These are phyloP conservation scores for Centella asiatica DNA, from an alignment of 129 eudicot species.

Conservation along the genomic window DNA sequence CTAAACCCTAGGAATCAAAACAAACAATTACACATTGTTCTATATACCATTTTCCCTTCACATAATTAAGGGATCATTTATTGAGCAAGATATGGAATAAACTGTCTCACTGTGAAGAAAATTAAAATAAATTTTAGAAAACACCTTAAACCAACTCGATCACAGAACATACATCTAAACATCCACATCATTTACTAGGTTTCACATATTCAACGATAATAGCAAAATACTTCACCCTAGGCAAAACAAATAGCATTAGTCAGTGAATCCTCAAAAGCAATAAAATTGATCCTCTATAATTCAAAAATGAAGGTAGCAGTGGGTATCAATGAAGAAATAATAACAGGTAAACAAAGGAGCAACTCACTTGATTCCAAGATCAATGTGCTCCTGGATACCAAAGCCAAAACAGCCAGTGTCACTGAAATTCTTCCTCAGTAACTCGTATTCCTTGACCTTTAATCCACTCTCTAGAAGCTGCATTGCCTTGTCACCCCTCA, in stretches of 20 bases:
- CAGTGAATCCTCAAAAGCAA: no score
- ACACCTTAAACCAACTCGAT: no score
- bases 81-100: no score
- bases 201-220: no score
- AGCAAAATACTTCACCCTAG: neutral
- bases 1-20: no score
- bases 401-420: slow-evolving; percentile 16
- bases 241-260: neutral
- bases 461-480: slow-evolving; percentile 15
- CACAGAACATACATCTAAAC: no score
- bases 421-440: slow-evolving; percentile 14
- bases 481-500: slow-evolving; percentile 16
- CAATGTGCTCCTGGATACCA: slow-evolving; percentile 16
- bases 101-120: no score
- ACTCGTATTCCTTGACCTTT: slow-evolving; percentile 14
- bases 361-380: slow-evolving; percentile 10
- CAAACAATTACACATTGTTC: no score
- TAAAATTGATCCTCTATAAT: no score
- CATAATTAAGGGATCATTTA: no score
- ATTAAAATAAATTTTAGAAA: no score
- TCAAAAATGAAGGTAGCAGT: neutral
- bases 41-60: no score
- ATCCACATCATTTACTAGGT: neutral
- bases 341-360: neutral
- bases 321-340: neutral